phyloP scores from a whole-genome alignment of 352 stramenopile genomes.

The Pythium aquatile region DNA sequence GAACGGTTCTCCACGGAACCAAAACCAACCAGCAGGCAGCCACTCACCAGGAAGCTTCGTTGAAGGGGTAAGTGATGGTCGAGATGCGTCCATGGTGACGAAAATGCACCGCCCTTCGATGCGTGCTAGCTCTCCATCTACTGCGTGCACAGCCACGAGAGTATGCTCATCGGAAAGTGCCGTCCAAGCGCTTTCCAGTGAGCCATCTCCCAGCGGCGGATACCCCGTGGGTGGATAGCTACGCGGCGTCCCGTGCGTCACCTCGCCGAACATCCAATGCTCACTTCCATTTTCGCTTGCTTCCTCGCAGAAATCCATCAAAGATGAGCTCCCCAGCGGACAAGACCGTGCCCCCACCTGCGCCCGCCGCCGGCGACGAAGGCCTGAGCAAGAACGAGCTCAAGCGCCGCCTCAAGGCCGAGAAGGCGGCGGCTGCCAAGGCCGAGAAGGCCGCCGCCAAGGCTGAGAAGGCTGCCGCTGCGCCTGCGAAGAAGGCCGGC shows the following conservation, averaged over 20 bases:
- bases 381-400: constrained; percentile 97
- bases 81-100: background rate
- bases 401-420: constrained; percentile 96
- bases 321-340: constrained; percentile 20
- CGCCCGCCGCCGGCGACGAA: constrained; percentile 25
- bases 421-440: constrained; percentile 94
- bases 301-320: background rate
- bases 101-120: background rate
- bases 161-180: constrained; percentile 6
- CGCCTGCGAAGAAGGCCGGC: constrained; percentile 64
- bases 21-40: constrained; percentile 1
- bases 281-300: background rate
- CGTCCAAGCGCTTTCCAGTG: background rate
- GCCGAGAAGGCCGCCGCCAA: constrained; percentile 90
- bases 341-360: constrained; percentile 8
- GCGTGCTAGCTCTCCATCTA: background rate
- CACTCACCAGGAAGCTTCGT: constrained; percentile 15
- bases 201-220: background rate
- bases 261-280: background rate
- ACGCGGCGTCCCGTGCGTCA: background rate
- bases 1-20: constrained; percentile 14
- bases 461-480: constrained; percentile 54
- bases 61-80: constrained; percentile 21
- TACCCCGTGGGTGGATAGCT: background rate
- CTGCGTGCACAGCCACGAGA: constrained; percentile 7